Percentiles rank a stretch among this genome's conserved stretches.
Conservation (phyloP, 441 rosid species). For the Dalechampia spathulata region DNA sequence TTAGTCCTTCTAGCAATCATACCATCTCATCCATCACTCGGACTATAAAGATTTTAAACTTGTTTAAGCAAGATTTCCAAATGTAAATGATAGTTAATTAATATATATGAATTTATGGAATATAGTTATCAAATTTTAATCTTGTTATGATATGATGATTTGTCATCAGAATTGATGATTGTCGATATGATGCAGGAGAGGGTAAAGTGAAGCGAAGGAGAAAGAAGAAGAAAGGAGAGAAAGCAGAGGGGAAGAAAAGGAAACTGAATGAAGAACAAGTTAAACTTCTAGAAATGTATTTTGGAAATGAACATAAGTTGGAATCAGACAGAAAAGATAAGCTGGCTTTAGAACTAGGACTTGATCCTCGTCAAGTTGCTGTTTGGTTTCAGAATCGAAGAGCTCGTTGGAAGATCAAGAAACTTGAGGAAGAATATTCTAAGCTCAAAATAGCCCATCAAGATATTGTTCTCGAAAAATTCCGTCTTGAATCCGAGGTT, state of each 20-base stretch:
- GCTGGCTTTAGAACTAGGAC: slow-evolving; percentile 66
- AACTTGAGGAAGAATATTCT: slow-evolving; percentile 65
- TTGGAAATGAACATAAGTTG: slow-evolving; percentile 63
- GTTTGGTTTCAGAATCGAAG: slow-evolving; percentile 92
- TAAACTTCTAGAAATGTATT: slow-evolving; percentile 49
- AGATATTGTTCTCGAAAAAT: slow-evolving; percentile 39
- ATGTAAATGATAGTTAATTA: too few species aligned
- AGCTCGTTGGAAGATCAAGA: slow-evolving; percentile 84
- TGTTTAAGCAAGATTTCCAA: too few species aligned
- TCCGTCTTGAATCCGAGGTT: slow-evolving; percentile 73
- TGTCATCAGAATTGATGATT: too few species aligned
- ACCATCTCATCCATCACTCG: too few species aligned
- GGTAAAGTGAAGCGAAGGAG: slow-evolving; percentile 45
- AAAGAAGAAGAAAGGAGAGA: slow-evolving; percentile 44
- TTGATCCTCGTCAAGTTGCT: slow-evolving; percentile 85
- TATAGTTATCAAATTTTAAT: too few species aligned
- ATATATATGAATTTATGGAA: neutral
- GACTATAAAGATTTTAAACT: too few species aligned
- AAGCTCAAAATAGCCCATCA: slow-evolving; percentile 47
- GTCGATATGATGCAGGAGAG: too few species aligned
- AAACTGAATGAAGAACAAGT: slow-evolving; percentile 65
- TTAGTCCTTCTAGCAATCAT: too few species aligned
- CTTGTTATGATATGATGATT: too few species aligned
- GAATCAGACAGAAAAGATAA: slow-evolving; percentile 77
- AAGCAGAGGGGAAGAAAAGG: slow-evolving; percentile 43